Evolutionary conservation across 352 stramenopile species (phyloP), one percentile per base, ranked within the genome.

Genomic region (Plasmopara viticola): DNA sequence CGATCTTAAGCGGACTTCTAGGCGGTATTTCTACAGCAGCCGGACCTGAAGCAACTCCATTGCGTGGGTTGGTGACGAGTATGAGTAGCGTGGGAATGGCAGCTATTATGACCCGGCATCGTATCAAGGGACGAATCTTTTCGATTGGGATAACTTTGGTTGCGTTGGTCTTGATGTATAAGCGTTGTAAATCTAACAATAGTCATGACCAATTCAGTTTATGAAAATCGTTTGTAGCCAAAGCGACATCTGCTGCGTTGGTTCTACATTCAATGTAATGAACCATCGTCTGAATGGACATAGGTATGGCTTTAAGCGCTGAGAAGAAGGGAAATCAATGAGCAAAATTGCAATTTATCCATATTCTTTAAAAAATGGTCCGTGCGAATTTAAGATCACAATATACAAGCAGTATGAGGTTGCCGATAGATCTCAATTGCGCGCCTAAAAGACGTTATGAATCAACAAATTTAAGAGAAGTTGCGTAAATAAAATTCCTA

Each of bases 351-450:
- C 13, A 20, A 44, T 44, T n/a, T 44, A 44, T 44, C 38, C 38
- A 44, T 44, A 44, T 9, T 44, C 20, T 8, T n/a, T 4, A 20
- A 44, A 44, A n/a, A 25, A 44, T 44, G 38, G 38, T 20, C 38
- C 38, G 18, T 44, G 10, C 14, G 38, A 44, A 8, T 20, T 20
- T 25, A 20, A 44, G 38, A 44, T 44, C 20, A 44, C 8, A 25
- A 25, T 44, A 9, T n/a, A n/a, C n/a, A n/a, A n/a, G 12, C 38
- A 44, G 38, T 44, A 44, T 44, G 38, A 44, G 8, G 38, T 44
- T 44, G 38, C 14, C 38, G 38, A 44, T 41, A 41, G 35, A 14
- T 14, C 6, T 14, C 35, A 41, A n/a, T 9, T 44, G 14, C 14
- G 6, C 8, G 38, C 38, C 18, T 44, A 44, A 17, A 20, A 10